Percentiles rank a stretch among this genome's conserved stretches.
phyloP scores from a whole-genome alignment of 768 basidiomycete species.

The Crepidotus variabilis region DNA sequence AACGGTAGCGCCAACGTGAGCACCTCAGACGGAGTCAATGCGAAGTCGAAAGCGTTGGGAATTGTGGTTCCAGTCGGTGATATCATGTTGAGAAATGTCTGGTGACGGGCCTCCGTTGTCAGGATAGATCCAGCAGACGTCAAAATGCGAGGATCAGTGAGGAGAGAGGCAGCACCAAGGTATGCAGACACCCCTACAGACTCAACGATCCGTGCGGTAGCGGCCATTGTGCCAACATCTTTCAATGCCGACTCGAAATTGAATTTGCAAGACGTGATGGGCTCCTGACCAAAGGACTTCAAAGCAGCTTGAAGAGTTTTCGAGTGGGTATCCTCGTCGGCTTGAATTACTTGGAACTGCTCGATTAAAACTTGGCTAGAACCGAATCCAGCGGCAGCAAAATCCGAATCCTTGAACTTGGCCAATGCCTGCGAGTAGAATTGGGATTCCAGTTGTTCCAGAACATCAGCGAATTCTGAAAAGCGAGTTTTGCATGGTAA shows the following conservation, averaged over 20 bases:
- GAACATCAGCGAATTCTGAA: constrained; percentile 70
- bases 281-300: constrained; percentile 46
- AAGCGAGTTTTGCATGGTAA: background rate
- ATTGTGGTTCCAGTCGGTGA: constrained; percentile 53
- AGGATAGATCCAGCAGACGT: constrained; percentile 69
- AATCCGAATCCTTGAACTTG: constrained; percentile 64
- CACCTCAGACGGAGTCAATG: constrained; percentile 65
- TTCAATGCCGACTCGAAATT: constrained; percentile 60
- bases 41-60: constrained; percentile 69
- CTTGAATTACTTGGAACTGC: constrained; percentile 55
- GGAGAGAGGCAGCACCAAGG: constrained; percentile 64
- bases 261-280: constrained; percentile 61
- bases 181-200: constrained; percentile 74
- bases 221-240: constrained; percentile 67
- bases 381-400: constrained; percentile 60
- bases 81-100: constrained; percentile 71
- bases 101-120: constrained; percentile 82
- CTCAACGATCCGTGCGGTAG: constrained; percentile 72
- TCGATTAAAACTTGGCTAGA: constrained; percentile 52
- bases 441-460: constrained; percentile 67
- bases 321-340: constrained; percentile 62
- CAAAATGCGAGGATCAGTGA: constrained; percentile 58
- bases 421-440: constrained; percentile 67
- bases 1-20: constrained; percentile 67
- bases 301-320: constrained; percentile 50